Evolutionary conservation across 805 yeast genomes (phyloP), one percentile per base, ranked within the genome.

Genomic region (Hemisphaericaspora nanyangensis): DNA sequence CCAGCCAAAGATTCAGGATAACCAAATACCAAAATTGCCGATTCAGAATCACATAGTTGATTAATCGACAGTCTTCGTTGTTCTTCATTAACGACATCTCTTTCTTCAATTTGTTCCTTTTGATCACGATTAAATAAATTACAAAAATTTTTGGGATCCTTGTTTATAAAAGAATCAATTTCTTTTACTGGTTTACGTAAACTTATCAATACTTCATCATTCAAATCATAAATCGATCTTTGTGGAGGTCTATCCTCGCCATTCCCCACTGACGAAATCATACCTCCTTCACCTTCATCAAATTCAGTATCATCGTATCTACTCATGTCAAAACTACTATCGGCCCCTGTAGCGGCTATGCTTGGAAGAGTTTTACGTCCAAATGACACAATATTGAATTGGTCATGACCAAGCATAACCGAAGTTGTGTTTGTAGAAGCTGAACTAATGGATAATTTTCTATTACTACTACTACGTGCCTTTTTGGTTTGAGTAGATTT

Each of bases 11-110:
- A 70, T 52, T 89, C 95, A 1, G 95, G 88, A 57, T 87, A 91
- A 1, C 98, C 98, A 61, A 85, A 88, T 3, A 91, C 87, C 20
- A 90, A 63, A 1, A 91, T 84, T 0, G 95, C 85, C 34, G 79
- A 70, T 39, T 80, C 88, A 25, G 60, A 50, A 11, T 65, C 55
- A 42, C 58, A 53, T 31, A 48, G 35, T 3, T 37, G 36, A 6
- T 42, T 48, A 15, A 48, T 39, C 7, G 28, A 16, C 17, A 30
- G 17, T 16, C 29, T 26, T 22, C 29, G 34, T 6, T 42, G 46
- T 22, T 33, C n/a, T 5, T 22, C 35, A 15, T 8, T 36, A 15
- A 31, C 30, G 18, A 31, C 35, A 8, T 39, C 43, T 12, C 35
- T 33, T n/a, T 28, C 37, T 3, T 43, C 51, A 12, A 27, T 25